phyloP scores from a whole-genome alignment of 1,284 basidiomycete species.

The Phenoliferia sp. region DNA sequence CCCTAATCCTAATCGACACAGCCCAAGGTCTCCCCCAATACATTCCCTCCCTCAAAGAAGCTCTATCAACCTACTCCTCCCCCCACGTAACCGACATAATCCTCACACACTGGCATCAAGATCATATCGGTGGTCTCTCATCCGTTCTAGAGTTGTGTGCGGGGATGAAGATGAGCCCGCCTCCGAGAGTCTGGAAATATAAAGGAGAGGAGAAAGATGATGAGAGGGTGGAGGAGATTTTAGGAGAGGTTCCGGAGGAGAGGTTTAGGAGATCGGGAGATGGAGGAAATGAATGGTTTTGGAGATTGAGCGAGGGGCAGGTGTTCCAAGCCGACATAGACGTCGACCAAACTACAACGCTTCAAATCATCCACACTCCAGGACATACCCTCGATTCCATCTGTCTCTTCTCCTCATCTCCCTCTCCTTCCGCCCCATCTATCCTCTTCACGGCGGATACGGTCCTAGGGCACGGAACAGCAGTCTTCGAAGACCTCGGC shows the following conservation, averaged over 20 bases:
- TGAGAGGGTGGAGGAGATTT: slow-evolving; percentile 2
- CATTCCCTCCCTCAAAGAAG: slow-evolving; percentile 40
- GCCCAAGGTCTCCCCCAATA: slow-evolving; percentile 74
- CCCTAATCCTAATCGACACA: slow-evolving; percentile 78
- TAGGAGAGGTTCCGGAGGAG: not conserved
- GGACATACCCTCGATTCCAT: slow-evolving; percentile 89
- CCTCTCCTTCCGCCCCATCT: slow-evolving; percentile 48
- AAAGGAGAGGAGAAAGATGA: slow-evolving; percentile 5
- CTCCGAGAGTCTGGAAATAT: slow-evolving; percentile 21
- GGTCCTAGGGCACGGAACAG: slow-evolving; percentile 83
- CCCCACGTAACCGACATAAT: slow-evolving; percentile 68
- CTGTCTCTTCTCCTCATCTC: slow-evolving; percentile 36
- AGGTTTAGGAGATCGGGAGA: slow-evolving; percentile 15
- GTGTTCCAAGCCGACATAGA: slow-evolving; percentile 52
- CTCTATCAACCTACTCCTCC: slow-evolving; percentile 39
- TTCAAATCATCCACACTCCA: slow-evolving; percentile 68
- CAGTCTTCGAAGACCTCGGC: slow-evolving; percentile 80
- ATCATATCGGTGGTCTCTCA: slow-evolving; percentile 75
- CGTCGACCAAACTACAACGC: slow-evolving; percentile 38
- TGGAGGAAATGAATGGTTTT: slow-evolving; percentile 41
- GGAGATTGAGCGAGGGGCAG: slow-evolving; percentile 48
- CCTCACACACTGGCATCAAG: slow-evolving; percentile 83
- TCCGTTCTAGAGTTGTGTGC: slow-evolving; percentile 64
- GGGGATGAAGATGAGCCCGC: slow-evolving; percentile 35
- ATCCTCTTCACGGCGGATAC: slow-evolving; percentile 85